Evolutionary conservation across 2,329 filamentous ascomycete species (phyloP).

Genomic region (Aplosporella prunicola): DNA sequence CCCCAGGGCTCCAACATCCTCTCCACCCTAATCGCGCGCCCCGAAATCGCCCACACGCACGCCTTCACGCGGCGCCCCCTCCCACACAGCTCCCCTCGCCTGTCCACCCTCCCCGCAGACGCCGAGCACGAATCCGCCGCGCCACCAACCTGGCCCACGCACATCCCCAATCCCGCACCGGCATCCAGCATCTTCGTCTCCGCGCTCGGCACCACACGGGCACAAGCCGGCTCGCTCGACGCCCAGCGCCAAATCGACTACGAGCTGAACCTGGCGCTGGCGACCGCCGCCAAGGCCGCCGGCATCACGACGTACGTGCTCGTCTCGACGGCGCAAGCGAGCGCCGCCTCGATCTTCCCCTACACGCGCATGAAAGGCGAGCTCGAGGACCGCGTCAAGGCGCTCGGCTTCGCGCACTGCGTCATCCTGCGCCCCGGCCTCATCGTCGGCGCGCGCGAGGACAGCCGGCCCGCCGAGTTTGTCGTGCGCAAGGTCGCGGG

Average conservation of each 20-base stretch:
- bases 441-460: constrained; percentile 62
- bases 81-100: constrained; percentile 44
- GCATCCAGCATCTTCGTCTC: constrained; percentile 61
- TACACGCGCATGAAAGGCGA: constrained; percentile 74
- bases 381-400: constrained; percentile 68
- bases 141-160: constrained; percentile 58
- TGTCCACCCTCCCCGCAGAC: constrained; percentile 58
- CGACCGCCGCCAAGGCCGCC: constrained; percentile 60
- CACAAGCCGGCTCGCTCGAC: constrained; percentile 62
- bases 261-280: constrained; percentile 73
- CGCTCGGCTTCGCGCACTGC: constrained; percentile 64
- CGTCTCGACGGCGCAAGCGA: constrained; percentile 52
- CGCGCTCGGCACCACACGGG: constrained; percentile 70
- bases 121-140: constrained; percentile 24
- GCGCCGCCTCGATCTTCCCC: constrained; percentile 42
- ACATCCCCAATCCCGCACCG: constrained; percentile 48
- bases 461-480: constrained; percentile 50
- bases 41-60: constrained; percentile 44
- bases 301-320: constrained; percentile 70
- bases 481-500: constrained; percentile 47
- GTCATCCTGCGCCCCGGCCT: constrained; percentile 67
- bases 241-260: constrained; percentile 83
- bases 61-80: constrained; percentile 61
- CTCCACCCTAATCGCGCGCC: constrained; percentile 46
- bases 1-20: constrained; percentile 65